Evolutionary conservation across 805 yeast species (phyloP), one percentile per base, ranked within the genome.

Genomic region (Yamadazyma ubonensis): DNA sequence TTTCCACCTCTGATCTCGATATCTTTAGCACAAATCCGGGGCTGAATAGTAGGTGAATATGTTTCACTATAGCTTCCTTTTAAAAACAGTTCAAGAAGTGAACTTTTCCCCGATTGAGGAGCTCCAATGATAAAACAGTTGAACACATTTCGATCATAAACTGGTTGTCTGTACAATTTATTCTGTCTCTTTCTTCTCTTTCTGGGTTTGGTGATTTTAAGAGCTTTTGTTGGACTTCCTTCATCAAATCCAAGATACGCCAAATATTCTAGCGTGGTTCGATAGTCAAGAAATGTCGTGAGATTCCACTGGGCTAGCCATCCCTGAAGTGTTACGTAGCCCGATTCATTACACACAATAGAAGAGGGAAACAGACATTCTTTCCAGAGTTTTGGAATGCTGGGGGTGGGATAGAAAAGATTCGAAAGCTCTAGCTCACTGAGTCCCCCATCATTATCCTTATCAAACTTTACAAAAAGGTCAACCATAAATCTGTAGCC

Each of bases 291-390:
- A 50, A 79, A 89, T 0, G 98, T 91, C 0, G 96, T 88, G 86
- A 93, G 85, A 51, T 91, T 83, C 99, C 99, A 93, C 54, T 91
- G 98, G 0, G 99, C 99, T 27, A 93, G 65, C 99, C 99, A 93
- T 2, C 99, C 99, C 64, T 95, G 99, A 19, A 93, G 62, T 0
- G 98, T 88, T 3, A 93, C 89, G 56, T 80, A 76, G 0, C 96
- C 97, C 46, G 81, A 82, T 48, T 89, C 96, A 56, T 89, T 90
- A 38, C 95, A 78, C 1, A 91, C 96, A 8, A 95, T 86, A 1
- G 95, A 79, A 18, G 75, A 69, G 0, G 99, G 99, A 55, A 93
- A 93, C 48, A 81, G 81, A 0, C 86, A 75, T 10, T 86, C 89
- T 26, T 73, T 71, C 99, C 99, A 93, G 6, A 85, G 67, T 41